Evolutionary conservation across 352 stramenopile species (phyloP), one percentile per base, ranked within the genome.

Genomic region (Pythium angustatum): DNA sequence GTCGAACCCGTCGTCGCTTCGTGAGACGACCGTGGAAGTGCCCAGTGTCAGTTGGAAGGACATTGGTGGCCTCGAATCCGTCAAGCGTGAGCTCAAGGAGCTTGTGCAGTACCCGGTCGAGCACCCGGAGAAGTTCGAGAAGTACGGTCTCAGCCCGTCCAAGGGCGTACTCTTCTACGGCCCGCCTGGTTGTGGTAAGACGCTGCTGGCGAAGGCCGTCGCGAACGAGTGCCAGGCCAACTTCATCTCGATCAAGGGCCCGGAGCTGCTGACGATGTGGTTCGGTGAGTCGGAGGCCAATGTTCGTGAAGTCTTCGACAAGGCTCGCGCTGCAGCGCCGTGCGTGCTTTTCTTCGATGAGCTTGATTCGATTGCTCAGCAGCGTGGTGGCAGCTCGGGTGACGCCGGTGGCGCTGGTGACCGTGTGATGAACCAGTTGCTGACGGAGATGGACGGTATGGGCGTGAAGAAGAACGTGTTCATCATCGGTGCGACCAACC

Each of bases 281-380:
- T 99, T 99, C 66, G 98, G 98, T 79, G 98, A 99, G 78, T 98
- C 90, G 27, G 98, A 99, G 75, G 93, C 94, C 17, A 99, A 99
- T 75, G 97, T 99, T 24, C 96, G 97, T 72, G 97, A 99, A 72
- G 88, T 99, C 19, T 99, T 99, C 73, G 96, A 99, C 78, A 99
- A 99, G 79, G 98, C 98, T 17, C 91, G 98, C 56, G 89, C 90
- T 36, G 96, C 98, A 22, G 96, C 96, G 45, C 98, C 98, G 19
- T 99, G 96, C 79, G 96, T 99, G 30, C 79, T 99, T 14, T 99
- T 99, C 84, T 99, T 99, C 73, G 98, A 99, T 85, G 98, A 99
- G 78, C 79, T 99, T 44, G 98, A 99, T 85, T 99, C 96, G 31
- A 99, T 99, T 66, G 98, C 97, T 6, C 92, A 98, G 69, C 92